Base-by-base conservation (phyloP, 208 protist species). In the Phytomonas francai region DNA sequence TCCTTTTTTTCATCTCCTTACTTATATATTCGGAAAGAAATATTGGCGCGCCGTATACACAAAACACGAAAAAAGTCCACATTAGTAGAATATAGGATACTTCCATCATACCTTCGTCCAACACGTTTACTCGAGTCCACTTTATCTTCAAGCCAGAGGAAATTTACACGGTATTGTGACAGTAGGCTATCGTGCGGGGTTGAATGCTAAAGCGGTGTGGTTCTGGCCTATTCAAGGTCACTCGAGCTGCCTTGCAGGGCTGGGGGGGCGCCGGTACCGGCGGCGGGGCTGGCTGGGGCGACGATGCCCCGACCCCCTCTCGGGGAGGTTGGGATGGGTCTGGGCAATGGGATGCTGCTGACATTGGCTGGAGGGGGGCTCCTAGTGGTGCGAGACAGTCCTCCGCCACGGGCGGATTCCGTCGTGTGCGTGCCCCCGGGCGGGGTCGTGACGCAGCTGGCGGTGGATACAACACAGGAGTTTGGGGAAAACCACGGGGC, bases 401-500 rank as follows among this genome's bases (percentile, higher is more conserved):
- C 73, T 57, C 39, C 29, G 28, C 54, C 6, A 75, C 81, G 39
- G 76, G 76, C 29, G 80, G 67, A 61, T 78, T 71, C 57, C 60
- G 72, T 63, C 77, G 83, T 56, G 80, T 81, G n/a, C 76, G 81
- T 54, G 71, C 68, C 28, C 58, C 71, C 9, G 33, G 63, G 31
- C 51, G 70, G 3, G 65, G 72, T 27, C 68, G 78, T 42, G 70
- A 76, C 57, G 73, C 74, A 27, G 65, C 76, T 29, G 74, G 73
- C 9, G 54, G 42, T 6, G 16, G 42, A 51, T 12, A 51, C 16
- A 12, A 51, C 14, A 22, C 42, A 22, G 42, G 9, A 51, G 42
- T 72, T 57, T 92, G 89, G 89, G 89, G 87, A 11, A 69, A 83
- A 34, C 79, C 86, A 25, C 74, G 65, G n/a, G 79, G 70, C 0